Percentiles rank a stretch among this genome's conserved stretches.
These are phyloP conservation scores for Debaryomycetaceae sp. DNA, from an alignment of 1,139 yeast species.

Conservation along the genomic window DNA sequence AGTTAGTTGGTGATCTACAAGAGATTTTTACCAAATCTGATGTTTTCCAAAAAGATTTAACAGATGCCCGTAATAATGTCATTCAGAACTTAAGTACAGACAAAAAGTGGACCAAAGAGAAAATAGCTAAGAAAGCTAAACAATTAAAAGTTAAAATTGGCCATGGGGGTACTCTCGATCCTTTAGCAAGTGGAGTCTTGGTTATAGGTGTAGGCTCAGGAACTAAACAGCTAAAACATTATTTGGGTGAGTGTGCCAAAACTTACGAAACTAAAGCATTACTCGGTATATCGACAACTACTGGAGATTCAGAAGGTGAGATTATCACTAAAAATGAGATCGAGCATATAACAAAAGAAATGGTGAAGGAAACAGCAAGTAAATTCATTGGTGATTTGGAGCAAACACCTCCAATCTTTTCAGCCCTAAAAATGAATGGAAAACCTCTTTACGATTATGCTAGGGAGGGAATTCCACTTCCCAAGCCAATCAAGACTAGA, in stretches of 20 bases:
- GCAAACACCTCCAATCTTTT: conserved; percentile 94
- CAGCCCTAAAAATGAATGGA: conserved; percentile 94
- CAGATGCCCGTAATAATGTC: conserved; percentile 31
- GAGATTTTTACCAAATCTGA: conserved; percentile 57
- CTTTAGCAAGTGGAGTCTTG: conserved; percentile 88
- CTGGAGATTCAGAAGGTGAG: conserved; percentile 92
- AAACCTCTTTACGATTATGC: conserved; percentile 94
- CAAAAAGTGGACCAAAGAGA: conserved; percentile 45
- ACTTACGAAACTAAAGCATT: conserved; percentile 82
- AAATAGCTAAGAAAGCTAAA: conserved; percentile 44
- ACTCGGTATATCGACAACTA: conserved; percentile 87
- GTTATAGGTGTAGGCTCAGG: conserved; percentile 91
- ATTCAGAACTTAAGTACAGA: conserved; percentile 38
- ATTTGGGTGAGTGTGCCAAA: conserved; percentile 68
- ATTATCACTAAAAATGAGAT: conserved; percentile 57
- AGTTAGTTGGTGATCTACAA: conserved; percentile 66
- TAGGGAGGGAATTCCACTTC: conserved; percentile 80
- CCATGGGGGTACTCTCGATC: conserved; percentile 97
- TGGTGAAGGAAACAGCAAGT: conserved; percentile 46
- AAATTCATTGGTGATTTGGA: conserved; percentile 74
- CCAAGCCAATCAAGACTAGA: conserved; percentile 74
- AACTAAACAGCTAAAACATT: conserved; percentile 73
- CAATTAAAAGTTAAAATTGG: conserved; percentile 82
- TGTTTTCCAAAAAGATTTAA: conserved; percentile 56
- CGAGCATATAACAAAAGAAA: conserved; percentile 55